phyloP scores from a whole-genome alignment of 2,329 filamentous ascomycete species.

The Claviceps africana region DNA sequence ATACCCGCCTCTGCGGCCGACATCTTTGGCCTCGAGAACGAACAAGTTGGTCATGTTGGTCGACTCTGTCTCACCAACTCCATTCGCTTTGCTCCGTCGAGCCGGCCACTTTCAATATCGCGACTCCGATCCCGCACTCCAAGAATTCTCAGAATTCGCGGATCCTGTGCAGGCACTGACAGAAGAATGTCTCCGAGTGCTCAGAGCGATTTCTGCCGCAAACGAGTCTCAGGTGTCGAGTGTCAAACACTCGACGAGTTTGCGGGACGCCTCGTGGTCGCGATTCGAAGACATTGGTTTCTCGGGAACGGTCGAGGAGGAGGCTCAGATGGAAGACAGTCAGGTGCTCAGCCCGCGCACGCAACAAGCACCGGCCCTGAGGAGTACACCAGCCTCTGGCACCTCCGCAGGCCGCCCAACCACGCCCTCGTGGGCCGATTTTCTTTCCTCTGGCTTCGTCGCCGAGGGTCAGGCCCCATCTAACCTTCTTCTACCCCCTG shows the following conservation, averaged over 20 bases:
- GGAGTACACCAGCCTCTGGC: slow-evolving; percentile 54
- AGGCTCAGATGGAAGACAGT: slow-evolving; percentile 38
- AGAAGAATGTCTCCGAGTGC: slow-evolving; percentile 83
- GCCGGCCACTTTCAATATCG: slow-evolving; percentile 93
- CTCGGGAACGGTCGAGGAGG: slow-evolving; percentile 57
- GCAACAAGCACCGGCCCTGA: slow-evolving; percentile 35
- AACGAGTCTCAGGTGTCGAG: slow-evolving; percentile 72
- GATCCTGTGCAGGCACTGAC: slow-evolving; percentile 81
- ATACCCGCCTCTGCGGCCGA: slow-evolving; percentile 73
- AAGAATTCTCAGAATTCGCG: slow-evolving; percentile 75
- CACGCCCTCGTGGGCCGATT: slow-evolving; percentile 96
- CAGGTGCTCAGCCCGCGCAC: slow-evolving; percentile 36
- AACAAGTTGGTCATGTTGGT: slow-evolving; percentile 95
- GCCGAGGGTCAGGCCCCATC: slow-evolving; percentile 55
- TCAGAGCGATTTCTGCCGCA: slow-evolving; percentile 73
- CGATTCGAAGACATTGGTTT: slow-evolving; percentile 94
- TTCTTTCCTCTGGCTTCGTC: slow-evolving; percentile 82
- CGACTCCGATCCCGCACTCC: slow-evolving; percentile 71
- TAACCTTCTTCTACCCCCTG: slow-evolving; percentile 71
- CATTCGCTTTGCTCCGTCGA: slow-evolving; percentile 77
- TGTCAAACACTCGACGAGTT: slow-evolving; percentile 55
- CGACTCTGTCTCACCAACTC: slow-evolving; percentile 84
- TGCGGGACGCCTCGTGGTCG: slow-evolving; percentile 86
- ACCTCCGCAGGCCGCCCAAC: slow-evolving; percentile 65
- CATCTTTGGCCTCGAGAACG: slow-evolving; percentile 63